A percentile compares a stretch with the other conserved stretches of the same genome.
phyloP scores from a whole-genome alignment of 331 rosid species.

The Cydonia oblonga region DNA sequence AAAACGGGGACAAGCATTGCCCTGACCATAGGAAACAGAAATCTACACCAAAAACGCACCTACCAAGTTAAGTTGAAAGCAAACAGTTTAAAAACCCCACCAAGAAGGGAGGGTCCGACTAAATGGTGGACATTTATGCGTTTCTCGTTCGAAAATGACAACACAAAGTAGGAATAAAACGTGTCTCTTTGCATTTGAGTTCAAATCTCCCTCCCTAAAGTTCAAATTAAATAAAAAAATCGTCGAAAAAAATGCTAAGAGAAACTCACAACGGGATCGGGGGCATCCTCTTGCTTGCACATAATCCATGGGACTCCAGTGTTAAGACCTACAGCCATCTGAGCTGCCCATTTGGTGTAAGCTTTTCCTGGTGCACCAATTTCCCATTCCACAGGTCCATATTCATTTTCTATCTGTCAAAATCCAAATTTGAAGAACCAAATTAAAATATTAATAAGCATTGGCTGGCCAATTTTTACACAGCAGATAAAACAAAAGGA shows the following conservation, averaged over 20 bases:
- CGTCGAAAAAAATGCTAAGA: not conserved
- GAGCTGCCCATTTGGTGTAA: conserved; percentile 79
- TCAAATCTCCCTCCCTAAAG: too few species aligned
- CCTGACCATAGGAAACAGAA: not conserved
- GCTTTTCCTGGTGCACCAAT: conserved; percentile 89
- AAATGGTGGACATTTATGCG: conserved; percentile 7
- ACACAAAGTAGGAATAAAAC: not conserved
- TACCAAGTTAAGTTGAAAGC: not conserved
- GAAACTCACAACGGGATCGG: conserved; percentile 70
- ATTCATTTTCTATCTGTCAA: conserved; percentile 87
- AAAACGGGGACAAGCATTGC: not conserved
- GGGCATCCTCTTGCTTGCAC: conserved; percentile 99
- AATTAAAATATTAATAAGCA: not conserved
- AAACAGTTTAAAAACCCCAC: conserved; percentile 30
- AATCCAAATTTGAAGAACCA: conserved; percentile 5
- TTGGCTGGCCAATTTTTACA: not conserved
- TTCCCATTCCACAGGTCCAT: conserved; percentile 90
- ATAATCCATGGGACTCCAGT: conserved; percentile 98
- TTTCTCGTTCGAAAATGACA: not conserved
- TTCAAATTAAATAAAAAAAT: too few species aligned
- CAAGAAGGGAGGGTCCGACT: conserved; percentile 16
- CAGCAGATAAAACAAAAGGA: not conserved
- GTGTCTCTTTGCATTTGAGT: not conserved
- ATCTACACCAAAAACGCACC: conserved; percentile 8
- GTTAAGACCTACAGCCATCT: conserved; percentile 74